Percentiles rank a stretch among this genome's conserved stretches.
Evolutionary conservation across 2,329 filamentous ascomycete genomes (phyloP).

Genomic region (Colletotrichum neosansevieriae): DNA sequence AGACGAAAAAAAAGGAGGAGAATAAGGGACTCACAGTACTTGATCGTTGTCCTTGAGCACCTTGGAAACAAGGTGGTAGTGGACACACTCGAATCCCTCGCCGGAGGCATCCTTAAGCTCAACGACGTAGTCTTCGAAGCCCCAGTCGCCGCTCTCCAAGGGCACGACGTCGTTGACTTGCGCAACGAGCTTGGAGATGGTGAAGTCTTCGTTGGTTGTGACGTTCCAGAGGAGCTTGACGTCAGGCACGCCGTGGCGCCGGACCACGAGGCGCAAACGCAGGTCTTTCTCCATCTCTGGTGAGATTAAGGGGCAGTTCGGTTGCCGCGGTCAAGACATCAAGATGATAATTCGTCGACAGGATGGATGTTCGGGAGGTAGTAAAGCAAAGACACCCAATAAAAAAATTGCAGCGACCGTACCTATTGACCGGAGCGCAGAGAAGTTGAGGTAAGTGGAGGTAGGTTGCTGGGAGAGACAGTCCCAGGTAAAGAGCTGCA

Average conservation of each 20-base stretch:
- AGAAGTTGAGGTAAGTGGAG: no score
- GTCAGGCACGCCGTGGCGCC: constrained; percentile 79
- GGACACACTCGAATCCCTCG: constrained; percentile 85
- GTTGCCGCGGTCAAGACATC: neutral
- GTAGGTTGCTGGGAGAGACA: no score
- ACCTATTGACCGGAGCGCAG: neutral
- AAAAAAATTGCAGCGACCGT: no score
- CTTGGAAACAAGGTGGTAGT: constrained; percentile 79
- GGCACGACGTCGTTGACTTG: constrained; percentile 85
- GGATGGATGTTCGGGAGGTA: neutral
- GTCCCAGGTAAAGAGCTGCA: neutral
- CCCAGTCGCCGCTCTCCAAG: constrained; percentile 85
- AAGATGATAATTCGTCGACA: neutral
- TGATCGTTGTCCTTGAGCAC: constrained; percentile 87
- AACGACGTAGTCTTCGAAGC: constrained; percentile 89
- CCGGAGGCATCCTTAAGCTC: constrained; percentile 71
- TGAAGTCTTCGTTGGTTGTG: constrained; percentile 68
- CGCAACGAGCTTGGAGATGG: constrained; percentile 80
- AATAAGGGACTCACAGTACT: constrained; percentile 77
- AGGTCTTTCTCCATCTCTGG: constrained; percentile 56
- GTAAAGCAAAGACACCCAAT: no score
- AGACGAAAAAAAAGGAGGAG: no score
- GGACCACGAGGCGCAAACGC: constrained; percentile 80
- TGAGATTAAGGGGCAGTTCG: constrained; percentile 3
- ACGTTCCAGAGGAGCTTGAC: constrained; percentile 80